A percentile compares a stretch with the other conserved stretches of the same genome.
phyloP scores from a whole-genome alignment of 768 basidiomycete species.

The Coprinopsis strossmayeri region DNA sequence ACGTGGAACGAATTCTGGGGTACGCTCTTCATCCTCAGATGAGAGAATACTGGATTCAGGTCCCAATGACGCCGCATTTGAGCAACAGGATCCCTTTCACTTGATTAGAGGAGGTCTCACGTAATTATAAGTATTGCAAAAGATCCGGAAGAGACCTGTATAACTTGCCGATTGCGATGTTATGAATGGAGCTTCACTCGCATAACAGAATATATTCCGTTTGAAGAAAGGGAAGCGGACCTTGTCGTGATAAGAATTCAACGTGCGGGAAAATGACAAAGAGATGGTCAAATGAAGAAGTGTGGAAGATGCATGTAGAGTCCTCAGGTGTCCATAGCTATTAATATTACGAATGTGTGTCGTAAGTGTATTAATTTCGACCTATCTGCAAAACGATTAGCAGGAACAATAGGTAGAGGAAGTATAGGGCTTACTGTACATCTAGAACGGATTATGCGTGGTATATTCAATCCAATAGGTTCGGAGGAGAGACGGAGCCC shows the following conservation, averaged over 20 bases:
- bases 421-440: background rate
- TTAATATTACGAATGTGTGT: background rate
- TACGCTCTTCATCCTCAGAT: no score
- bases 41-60: no score
- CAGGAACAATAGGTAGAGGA: background rate
- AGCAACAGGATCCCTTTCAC: no score
- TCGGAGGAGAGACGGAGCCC: background rate
- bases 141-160: no score
- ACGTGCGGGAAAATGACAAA: conserved; percentile 1
- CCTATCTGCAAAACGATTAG: conserved; percentile 1
- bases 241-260: background rate
- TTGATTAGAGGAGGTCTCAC: no score
- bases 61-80: no score
- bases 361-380: background rate
- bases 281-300: background rate
- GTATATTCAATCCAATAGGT: background rate
- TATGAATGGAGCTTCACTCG: no score
- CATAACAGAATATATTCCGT: no score
- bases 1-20: no score
- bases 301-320: background rate
- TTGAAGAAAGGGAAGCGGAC: no score
- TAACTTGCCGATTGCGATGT: no score
- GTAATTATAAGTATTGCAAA: no score
- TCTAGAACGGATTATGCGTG: background rate
- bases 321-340: background rate